Evolutionary conservation across 129 eudicot species (phyloP), one percentile per base, ranked within the genome.

Genomic region (Escallonia rubra): DNA sequence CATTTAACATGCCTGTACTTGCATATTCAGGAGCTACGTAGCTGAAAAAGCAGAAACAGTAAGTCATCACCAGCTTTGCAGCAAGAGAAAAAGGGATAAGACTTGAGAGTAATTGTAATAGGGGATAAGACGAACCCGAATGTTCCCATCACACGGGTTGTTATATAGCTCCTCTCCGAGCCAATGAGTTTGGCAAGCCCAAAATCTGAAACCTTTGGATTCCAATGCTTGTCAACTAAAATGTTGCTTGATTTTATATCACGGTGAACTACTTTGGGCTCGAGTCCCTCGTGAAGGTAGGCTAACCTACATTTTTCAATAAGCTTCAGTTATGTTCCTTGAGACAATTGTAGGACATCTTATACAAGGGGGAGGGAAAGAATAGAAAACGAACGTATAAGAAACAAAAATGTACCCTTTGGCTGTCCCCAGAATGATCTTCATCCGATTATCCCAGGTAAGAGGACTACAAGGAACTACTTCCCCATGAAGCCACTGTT

Each of bases 11-110:
- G 14, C 92, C 92, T 9, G 88, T 82, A 48, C 88, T 82, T 7
- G 92, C 92, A 68, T 86, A 86, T 70, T 86, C 92, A 7, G 92
- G 92, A 60, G 92, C 84, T 43, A 86, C 88, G 63, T 86, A 86
- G 62, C 92, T 86, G 63, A 73, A 76, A 70, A 16, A 52, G 46
- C 6, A 77, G 16, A 39, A 61, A 52, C 41, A 63, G 57, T 12
- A 68, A 9, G 63, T 56, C 64, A 44, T 43, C 46, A 55, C 64
- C 54, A 15, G 6, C 62, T 43, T 43, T 6, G 12, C 7, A 57
- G 3, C 23, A 16, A 57, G 7, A 65, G 49, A 51, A 2, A 47
- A 54, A 63, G 14, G 50, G 40, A 61, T 5, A 51, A 34, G 63
- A 23, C 61, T 9, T 44, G 64, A n/a, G 59, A 52, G 53, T 14